Evolutionary conservation across 2,329 filamentous ascomycete genomes (phyloP), one percentile per base, ranked within the genome.

Genomic region (Colletotrichum karsti): DNA sequence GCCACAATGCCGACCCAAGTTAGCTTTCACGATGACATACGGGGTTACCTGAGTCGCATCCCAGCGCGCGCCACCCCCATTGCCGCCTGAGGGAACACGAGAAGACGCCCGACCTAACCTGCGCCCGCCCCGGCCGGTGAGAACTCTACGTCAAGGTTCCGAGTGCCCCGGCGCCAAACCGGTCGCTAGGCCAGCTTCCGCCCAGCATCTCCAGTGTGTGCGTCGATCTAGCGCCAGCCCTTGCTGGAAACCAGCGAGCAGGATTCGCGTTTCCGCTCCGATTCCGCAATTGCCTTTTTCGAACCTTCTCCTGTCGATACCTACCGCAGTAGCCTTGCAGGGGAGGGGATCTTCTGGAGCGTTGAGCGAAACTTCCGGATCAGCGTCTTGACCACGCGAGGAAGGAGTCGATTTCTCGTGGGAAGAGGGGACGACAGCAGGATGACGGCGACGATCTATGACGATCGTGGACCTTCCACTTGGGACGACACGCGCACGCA

Each of bases 331-430:
- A 37, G 24, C 33, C 22, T 18, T 24, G n/a, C 33, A 18, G 48
- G 42, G 28, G 65, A 18, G 48, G 42, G 28, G 65, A 28, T 41
- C 22, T 26, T 53, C 28, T 63, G 59, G 24, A 54, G 42, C 44
- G n/a, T 64, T 41, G 26, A 39, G n/a, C 44, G 61, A 59, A 59
- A 26, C 53, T 68, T 48, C 61, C 54, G 65, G 64, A 58, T 67
- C 59, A 55, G 37, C 63, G 26, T 51, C 37, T 44, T 28, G 39
- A 26, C 58, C 58, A 66, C 48, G 53, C 46, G 64, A 37, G 13
- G 60, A 54, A 48, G 33, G 41, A 33, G 37, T 54, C 18, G 46
- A 35, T 8, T 35, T 12, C 33, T 65, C 61, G 60, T 65, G 54
- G 60, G 53, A 48, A 51, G 54, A 51, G 33, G n/a, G 60, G 39